Evolutionary conservation across 2,329 filamentous ascomycete species (phyloP), one percentile per base, ranked within the genome.

Genomic region (Paracoccidioides brasiliensis): DNA sequence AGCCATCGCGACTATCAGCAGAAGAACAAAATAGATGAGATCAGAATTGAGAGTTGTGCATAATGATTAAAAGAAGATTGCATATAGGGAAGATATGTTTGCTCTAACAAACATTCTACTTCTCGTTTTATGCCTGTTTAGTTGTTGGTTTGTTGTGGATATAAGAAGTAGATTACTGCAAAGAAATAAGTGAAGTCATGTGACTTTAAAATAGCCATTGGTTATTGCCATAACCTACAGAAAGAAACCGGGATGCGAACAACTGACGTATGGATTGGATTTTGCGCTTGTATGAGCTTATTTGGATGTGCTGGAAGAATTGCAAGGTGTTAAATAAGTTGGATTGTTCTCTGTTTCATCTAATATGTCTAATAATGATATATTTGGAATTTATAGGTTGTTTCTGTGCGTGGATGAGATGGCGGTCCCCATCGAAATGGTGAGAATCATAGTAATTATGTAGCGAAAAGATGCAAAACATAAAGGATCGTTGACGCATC

Each of bases 1-100:
- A 51, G 84, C 82, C 83, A 86, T 86, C 62, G 57, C 72, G 60
- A 59, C 54, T 50, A 15, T 42, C 22, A 42, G 50, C 8, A 14
- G 28, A 3, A 52, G 12, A 42, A 33, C 5, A 40, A 33, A 35
- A 32, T 0, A n/a, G 49, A 4, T 14, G 42, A 4, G 42, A 38
- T 41, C 14, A 52, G 8, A 4, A 33, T 52, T 52, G 30, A 10
- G 22, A 42, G 9, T 42, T 52, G 41, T 12, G 50, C 38, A 52
- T 52, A 52, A 22, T 33, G 37, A 10, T 32, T 14, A 5, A 41
- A 5, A 33, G 30, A 41, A 33, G 14, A 41, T 42, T 32, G 33
- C 14, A 33, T 3, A 14, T 42, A 43, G 33, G 6, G 32, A 14
- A 6, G 5, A 3, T 52, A 32, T 52, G 15, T 52, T 42, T 42